Base-by-base conservation (phyloP, 495 filamentous ascomycete genomes). In the Daldinia childiae region DNA sequence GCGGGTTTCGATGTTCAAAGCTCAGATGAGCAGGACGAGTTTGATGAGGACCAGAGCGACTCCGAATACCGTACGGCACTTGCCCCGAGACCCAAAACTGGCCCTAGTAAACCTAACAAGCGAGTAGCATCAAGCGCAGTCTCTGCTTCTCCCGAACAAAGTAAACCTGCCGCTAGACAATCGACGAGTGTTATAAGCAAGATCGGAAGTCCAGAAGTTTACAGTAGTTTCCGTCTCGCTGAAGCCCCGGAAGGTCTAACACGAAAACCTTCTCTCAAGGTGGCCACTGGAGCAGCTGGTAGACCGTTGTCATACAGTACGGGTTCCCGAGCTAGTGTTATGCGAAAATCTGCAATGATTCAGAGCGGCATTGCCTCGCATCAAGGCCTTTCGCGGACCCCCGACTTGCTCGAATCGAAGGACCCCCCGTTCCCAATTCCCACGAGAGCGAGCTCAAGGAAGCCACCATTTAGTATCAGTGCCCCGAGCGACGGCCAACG, bases 341-440 rank as follows among this genome's bases (percentile, higher is more conserved):
- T 87, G 82, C 81, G 86, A 38, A 84, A 82, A 64, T 79, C 91
- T 43, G 90, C 92, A 19, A 85, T 95, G 82, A 91, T 95, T 60
- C 89, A 93, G 58, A 95, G 82, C 71, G 93, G 92, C 32, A 89
- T 92, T 48, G 86, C 86, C 52, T 89, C 88, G 6, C 92, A 97
- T 71, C 84, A 89, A 64, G 81, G 80, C 51, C 90, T 91, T 34
- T 81, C 89, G 7, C 86, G 91, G 39, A 97, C 90, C 76, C 91
- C 93, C 1, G 96, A 93, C 69, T 81, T 93, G 27, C 88, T 69
- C 83, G 91, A 85, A 70, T 84, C 71, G 77, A 82, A 66, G 56
- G 86, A 87, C 65, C 93, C 93, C 24, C 93, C 93, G 7, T 97
- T 97, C 83, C 94, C 96, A 0, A 94, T 99, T 8, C 95, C 95